Percentiles rank a stretch among this genome's conserved stretches.
Conservation (phyloP, 164 flowering plant genomes). For the Malania oleifera region DNA sequence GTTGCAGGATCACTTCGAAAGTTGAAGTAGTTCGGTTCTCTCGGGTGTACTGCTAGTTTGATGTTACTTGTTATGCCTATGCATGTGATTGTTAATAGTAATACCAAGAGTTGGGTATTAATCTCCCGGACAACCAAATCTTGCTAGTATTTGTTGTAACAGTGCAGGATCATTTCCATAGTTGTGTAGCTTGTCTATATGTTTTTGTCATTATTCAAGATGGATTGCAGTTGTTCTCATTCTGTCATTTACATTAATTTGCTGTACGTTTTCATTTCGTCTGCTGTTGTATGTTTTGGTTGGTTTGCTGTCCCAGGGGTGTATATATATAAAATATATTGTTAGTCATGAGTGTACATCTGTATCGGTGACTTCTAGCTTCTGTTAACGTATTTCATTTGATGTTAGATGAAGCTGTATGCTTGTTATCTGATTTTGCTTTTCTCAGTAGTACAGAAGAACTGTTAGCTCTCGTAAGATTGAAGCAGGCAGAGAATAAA, state of each 20-base stretch:
- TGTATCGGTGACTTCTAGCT: no score
- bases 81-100: not conserved
- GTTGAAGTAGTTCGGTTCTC: not conserved
- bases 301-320: no score
- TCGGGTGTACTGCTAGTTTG: not conserved
- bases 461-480: no score
- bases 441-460: no score
- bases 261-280: no score
- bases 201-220: not conserved
- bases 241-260: not conserved
- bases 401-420: no score
- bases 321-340: no score
- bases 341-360: no score
- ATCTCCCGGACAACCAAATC: not conserved
- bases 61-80: not conserved
- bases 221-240: not conserved
- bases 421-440: no score
- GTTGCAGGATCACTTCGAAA: not conserved
- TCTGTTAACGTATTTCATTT: no score
- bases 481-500: no score
- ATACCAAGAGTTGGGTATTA: not conserved
- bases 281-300: no score
- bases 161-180: not conserved
- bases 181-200: conserved; percentile 3
- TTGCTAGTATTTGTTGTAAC: not conserved